Evolutionary conservation across 495 filamentous ascomycete species (phyloP), one percentile per base, ranked within the genome.

Genomic region (Friedmanniomyces endolithicus): DNA sequence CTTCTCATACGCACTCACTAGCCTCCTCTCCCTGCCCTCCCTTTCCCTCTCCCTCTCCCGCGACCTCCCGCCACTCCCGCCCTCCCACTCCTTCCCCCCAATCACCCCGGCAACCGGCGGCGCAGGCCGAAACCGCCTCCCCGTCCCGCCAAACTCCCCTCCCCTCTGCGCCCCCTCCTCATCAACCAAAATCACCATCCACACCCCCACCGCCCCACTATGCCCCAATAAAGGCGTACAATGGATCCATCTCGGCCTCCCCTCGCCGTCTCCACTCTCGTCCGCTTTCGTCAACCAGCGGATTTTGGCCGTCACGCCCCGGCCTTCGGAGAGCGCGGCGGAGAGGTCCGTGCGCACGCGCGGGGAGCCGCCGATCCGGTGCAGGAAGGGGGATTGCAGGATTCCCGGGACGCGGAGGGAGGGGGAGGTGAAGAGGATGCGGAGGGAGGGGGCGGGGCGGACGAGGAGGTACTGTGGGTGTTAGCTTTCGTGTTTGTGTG

Each of bases 111-210:
- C 39, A 1, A 65, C 60, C 6, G 63, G 60, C 20, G 63, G 63
- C 2, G 63, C 63, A 6, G 25, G 35, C 16, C 63, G 43, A 25
- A 65, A 60, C 33, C 63, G 23, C 41, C 57, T 24, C 25, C 52
- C 52, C 1, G 1, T 12, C 23, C 17, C 34, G 3, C 1, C 23
- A 4, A 12, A 23, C 22, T 33, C 48, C 17, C 31, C n/a, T n/a
- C n/a, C n/a, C n/a, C n/a, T n/a, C n/a, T n/a, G 14, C n/a, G 53
- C 53, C 35, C 56, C 62, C 44, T 76, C 74, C 31, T 75, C 74
- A 50, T 83, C 79, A 1, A 83, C 74, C 37, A 85, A 67, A 0
- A 84, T 72, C 8, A 84, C 73, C 76, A 85, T 80, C 82, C 80
- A 85, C 0, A 83, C 80, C 40, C 82, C 82, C 6, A 85, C 74